Evolutionary conservation across 768 basidiomycete genomes (phyloP).

Genomic region (Tulasnella calospora): DNA sequence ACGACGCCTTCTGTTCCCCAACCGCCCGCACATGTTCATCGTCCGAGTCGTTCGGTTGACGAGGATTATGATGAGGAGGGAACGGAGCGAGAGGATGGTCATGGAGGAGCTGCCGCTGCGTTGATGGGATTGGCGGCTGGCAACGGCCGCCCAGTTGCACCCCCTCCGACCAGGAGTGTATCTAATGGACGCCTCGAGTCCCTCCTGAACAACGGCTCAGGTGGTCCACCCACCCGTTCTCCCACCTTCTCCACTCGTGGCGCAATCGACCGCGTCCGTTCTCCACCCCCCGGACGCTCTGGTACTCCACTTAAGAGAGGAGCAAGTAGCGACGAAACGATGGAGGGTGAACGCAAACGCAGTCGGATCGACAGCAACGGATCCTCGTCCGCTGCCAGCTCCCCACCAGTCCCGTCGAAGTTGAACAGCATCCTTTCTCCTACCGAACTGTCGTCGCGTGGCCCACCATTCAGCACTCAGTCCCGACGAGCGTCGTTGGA

Average conservation of each 20-base stretch:
- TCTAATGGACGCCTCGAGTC: constrained; percentile 15
- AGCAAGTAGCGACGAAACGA: constrained; percentile 17
- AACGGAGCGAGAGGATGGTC: constrained; percentile 16
- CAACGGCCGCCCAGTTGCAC: constrained; percentile 13
- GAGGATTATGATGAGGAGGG: constrained; percentile 91
- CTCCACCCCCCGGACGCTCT: not conserved
- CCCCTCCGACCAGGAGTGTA: not conserved
- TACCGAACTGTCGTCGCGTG: not conserved
- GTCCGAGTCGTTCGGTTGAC: constrained; percentile 64
- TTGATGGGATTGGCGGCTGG: constrained; percentile 63
- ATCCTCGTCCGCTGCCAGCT: not conserved
- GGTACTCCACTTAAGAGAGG: constrained; percentile 2
- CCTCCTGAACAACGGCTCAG: constrained; percentile 1
- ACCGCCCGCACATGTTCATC: constrained; percentile 49
- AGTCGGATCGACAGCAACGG: constrained; percentile 17
- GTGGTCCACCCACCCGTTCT: constrained; percentile 15
- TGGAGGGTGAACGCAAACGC: constrained; percentile 17
- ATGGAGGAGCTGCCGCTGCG: constrained; percentile 60
- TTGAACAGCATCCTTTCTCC: constrained; percentile 3
- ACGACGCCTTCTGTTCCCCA: constrained; percentile 45
- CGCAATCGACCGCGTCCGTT: not conserved
- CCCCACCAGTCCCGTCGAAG: constrained; percentile 3
- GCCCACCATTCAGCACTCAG: not conserved
- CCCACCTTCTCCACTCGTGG: not conserved
- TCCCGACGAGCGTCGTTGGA: constrained; percentile 22